Evolutionary conservation across 2,329 filamentous ascomycete genomes (phyloP).

Genomic region (Penicillium frequentans): DNA sequence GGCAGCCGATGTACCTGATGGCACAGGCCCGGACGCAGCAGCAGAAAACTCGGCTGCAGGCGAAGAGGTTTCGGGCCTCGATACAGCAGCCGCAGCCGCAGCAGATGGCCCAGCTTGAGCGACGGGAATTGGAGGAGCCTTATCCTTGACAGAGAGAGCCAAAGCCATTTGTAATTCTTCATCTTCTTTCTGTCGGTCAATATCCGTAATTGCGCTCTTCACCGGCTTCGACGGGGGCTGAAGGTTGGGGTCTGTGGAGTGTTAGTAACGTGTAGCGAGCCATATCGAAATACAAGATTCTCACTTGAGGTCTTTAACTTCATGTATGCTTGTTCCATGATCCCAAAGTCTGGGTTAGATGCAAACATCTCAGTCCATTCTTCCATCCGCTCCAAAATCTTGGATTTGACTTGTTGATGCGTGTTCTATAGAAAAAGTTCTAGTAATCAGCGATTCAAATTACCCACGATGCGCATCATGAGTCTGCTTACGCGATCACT

Average conservation of each 20-base stretch:
- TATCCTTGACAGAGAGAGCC: slow-evolving; percentile 88
- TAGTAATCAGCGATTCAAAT: not conserved
- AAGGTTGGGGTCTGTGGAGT: slow-evolving; percentile 74
- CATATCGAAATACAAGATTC: not conserved
- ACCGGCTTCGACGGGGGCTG: slow-evolving; percentile 89
- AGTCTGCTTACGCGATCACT: slow-evolving; percentile 65
- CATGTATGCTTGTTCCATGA: slow-evolving; percentile 95
- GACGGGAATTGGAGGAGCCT: slow-evolving; percentile 44
- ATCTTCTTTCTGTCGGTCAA: slow-evolving; percentile 92
- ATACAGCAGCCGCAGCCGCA: slow-evolving; percentile 6
- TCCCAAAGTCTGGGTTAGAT: slow-evolving; percentile 84
- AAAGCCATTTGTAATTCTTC: slow-evolving; percentile 96
- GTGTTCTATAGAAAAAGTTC: slow-evolving; percentile 64
- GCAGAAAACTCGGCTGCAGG: slow-evolving; percentile 37
- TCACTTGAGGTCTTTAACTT: slow-evolving; percentile 72
- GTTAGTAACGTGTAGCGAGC: slow-evolving; percentile 27
- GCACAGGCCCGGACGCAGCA: slow-evolving; percentile 58
- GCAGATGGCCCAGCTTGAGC: slow-evolving; percentile 39
- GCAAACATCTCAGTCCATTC: slow-evolving; percentile 96
- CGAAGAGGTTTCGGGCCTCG: slow-evolving; percentile 26
- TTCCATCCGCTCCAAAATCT: slow-evolving; percentile 94
- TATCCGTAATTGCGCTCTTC: slow-evolving; percentile 86
- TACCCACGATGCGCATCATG: not conserved
- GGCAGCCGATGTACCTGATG: slow-evolving; percentile 87
- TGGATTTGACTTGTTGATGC: slow-evolving; percentile 92